Base-by-base conservation (phyloP, 2,329 filamentous ascomycete species). In the Colletotrichum musae region DNA sequence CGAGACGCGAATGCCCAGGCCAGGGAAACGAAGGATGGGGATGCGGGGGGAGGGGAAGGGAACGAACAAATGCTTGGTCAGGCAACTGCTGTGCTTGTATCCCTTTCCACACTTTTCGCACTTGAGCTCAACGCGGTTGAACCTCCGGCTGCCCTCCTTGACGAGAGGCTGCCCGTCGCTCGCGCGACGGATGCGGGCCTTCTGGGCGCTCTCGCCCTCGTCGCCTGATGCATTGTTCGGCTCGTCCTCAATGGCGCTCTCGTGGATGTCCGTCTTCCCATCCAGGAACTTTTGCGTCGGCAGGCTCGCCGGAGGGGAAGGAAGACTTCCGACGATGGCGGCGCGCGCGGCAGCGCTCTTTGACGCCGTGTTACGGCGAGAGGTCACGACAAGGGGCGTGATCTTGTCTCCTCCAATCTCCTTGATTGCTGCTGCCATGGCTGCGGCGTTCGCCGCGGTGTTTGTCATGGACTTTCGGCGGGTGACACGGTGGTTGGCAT, bases 61-160 rank as follows among this genome's bases (percentile, higher is more conserved):
- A 88, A 97, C 96, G 90, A 91, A 98, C 96, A 98, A 92, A 91
- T 99, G 96, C 90, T 98, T 99, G 81, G 94, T 97, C 87, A 99
- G 91, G 91, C 96, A 99, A 87, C 96, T 98, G 91, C 95, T 97
- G 89, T 99, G 96, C 91, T 99, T 99, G 90, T 99, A 99, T 84
- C 94, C 94, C 89, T 99, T 99, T 83, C 95, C 95, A 87, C 96
- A 99, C 84, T 95, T 95, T 80, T 97, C 94, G 86, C 96, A 99
- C 83, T 93, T 94, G 80, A 99, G 90, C 81, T 98, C 95, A 77
- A 91, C 90, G 77, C 91, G 89, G 84, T 90, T 93, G 81, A 89
- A 88, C 84, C 94, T 95, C 85, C 95, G 95, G 83, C 89, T 87
- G 76, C 95, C 93, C 75, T 92, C 91, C 82, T 96, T 97, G 76